Evolutionary conservation across 148 eudicot genomes (phyloP).

Genomic region (Chenopodium formosanum): DNA sequence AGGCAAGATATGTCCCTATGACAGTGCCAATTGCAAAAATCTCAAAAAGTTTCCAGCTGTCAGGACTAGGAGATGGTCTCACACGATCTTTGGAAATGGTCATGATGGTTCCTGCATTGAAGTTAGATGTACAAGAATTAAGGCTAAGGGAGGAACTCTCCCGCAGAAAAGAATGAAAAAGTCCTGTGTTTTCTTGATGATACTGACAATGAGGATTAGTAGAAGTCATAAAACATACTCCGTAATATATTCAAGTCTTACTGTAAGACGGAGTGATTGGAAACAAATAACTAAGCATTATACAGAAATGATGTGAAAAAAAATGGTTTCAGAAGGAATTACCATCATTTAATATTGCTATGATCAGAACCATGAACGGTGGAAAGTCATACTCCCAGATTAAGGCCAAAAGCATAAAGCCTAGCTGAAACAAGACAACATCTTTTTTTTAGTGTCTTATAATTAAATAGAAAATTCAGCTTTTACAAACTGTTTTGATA

Average conservation of each 20-base stretch:
- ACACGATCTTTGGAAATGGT: conserved; percentile 73
- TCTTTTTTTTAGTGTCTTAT: neutral
- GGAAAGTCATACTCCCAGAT: conserved; percentile 83
- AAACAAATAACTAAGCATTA: neutral
- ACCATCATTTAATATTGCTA: conserved; percentile 74
- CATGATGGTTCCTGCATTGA: conserved; percentile 70
- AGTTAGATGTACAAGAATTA: neutral
- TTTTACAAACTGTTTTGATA: neutral
- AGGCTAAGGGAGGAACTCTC: neutral
- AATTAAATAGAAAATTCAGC: neutral
- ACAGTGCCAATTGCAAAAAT: conserved; percentile 64
- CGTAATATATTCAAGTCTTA: neutral
- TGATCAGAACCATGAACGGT: conserved; percentile 75
- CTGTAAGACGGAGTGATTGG: neutral
- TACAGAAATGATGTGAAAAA: neutral
- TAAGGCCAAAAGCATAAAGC: conserved; percentile 65
- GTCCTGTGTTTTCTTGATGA: neutral
- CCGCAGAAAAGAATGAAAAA: neutral
- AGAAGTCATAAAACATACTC: too few species aligned
- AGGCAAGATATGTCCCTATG: conserved; percentile 74
- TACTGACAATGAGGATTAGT: neutral
- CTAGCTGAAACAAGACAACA: conserved; percentile 47
- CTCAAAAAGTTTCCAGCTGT: conserved; percentile 77
- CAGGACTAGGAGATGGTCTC: conserved; percentile 63
- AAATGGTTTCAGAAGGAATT: conserved; percentile 16